phyloP scores from a whole-genome alignment of 163 green algal species.

The Picocystis sp. region DNA sequence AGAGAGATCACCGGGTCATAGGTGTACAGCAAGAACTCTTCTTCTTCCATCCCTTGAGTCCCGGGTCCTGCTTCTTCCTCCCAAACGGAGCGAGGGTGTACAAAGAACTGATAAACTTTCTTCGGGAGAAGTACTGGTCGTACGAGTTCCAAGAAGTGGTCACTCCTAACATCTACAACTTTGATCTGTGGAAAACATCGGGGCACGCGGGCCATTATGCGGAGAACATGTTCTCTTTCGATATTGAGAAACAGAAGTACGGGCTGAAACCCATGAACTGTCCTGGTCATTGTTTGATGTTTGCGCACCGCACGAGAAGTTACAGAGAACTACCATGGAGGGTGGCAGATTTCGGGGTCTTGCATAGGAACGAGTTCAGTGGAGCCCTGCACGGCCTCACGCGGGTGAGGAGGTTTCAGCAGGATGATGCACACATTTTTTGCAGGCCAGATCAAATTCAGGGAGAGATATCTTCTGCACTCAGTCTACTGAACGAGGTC shows the following conservation, averaged over 20 bases:
- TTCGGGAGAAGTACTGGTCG: slow-evolving; percentile 83
- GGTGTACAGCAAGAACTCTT: slow-evolving; percentile 83
- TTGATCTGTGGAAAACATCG: slow-evolving; percentile 85
- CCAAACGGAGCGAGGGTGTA: slow-evolving; percentile 80
- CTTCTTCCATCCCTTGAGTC: slow-evolving; percentile 88
- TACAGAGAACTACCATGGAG: slow-evolving; percentile 90
- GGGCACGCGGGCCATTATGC: slow-evolving; percentile 95
- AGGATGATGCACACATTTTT: slow-evolving; percentile 99
- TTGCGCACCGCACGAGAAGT: slow-evolving; percentile 57
- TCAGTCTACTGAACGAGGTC: slow-evolving; percentile 74
- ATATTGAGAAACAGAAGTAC: slow-evolving; percentile 86
- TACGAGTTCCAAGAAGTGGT: slow-evolving; percentile 94
- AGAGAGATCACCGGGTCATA: slow-evolving; percentile 83
- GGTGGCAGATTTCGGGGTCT: slow-evolving; percentile 92
- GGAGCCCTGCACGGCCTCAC: slow-evolving; percentile 72
- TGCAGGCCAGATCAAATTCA: slow-evolving; percentile 36
- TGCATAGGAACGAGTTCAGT: slow-evolving; percentile 75
- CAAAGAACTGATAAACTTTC: slow-evolving; percentile 63
- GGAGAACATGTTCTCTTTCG: slow-evolving; percentile 93
- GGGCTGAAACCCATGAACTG: slow-evolving; percentile 99
- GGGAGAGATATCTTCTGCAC: slow-evolving; percentile 3
- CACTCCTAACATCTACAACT: slow-evolving; percentile 90
- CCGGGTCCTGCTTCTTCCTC: slow-evolving; percentile 85
- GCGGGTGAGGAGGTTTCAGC: slow-evolving; percentile 77
- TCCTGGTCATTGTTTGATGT: slow-evolving; percentile 96